Conservation (phyloP, 1,284 basidiomycete species). For the Vanrija pseudolonga region DNA sequence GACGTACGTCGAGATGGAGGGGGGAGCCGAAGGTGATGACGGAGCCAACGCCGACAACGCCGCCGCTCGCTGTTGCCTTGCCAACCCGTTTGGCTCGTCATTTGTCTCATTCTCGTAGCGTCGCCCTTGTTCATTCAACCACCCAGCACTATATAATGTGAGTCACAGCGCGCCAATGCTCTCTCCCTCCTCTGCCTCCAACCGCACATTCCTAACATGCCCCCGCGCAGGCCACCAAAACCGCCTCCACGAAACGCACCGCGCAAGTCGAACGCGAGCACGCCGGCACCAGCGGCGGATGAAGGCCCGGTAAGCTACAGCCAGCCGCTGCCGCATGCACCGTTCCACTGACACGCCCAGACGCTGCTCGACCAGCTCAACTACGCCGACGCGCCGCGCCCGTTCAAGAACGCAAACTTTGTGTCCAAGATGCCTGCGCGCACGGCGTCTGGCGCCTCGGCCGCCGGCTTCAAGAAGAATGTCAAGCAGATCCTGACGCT, state of each 20-base stretch:
- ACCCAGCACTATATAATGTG: constrained; percentile 7
- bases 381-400: constrained; percentile 39
- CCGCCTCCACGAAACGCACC: constrained; percentile 12
- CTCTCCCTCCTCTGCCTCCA: not conserved
- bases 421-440: constrained; percentile 34
- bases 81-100: too few species aligned
- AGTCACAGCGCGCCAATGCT: not conserved
- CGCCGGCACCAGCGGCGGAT: constrained; percentile 26
- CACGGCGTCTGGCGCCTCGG: constrained; percentile 29
- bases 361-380: constrained; percentile 36
- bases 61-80: not conserved
- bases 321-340: not conserved
- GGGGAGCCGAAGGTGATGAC: too few species aligned
- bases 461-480: constrained; percentile 34
- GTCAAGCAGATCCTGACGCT: constrained; percentile 47
- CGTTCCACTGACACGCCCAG: not conserved
- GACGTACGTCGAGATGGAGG: not conserved
- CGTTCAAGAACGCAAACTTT: constrained; percentile 42
- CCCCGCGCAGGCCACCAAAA: constrained; percentile 10
- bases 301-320: constrained; percentile 18
- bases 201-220: not conserved
- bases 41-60: constrained; percentile 1
- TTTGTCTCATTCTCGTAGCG: too few species aligned
- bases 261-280: constrained; percentile 38
- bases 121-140: not conserved